Base-by-base conservation (phyloP, 2,329 filamentous ascomycete species). In the Ophiostoma novo-ulmi region DNA sequence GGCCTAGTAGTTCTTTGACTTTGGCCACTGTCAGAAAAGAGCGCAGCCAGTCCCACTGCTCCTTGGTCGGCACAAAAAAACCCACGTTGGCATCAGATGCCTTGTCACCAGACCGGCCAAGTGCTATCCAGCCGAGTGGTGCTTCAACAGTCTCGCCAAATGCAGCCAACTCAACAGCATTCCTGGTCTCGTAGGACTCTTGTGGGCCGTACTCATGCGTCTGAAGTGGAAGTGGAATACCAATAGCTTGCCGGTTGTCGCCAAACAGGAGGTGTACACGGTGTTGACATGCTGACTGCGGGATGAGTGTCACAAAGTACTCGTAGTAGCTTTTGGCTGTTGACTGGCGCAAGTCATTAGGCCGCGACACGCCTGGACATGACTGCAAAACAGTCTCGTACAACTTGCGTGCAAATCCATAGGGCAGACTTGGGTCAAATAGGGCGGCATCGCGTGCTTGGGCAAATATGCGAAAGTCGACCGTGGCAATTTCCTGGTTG, bases 321-420 rank as follows among this genome's bases (percentile, higher is more conserved):
- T 58, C 22, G n/a, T 26, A 22, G 22, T 58, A 58, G n/a, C n/a
- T 22, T 22, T 58, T 58, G n/a, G 52, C n/a, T 26, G n/a, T 26
- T 11, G 22, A 58, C n/a, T 22, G n/a, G n/a, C 52, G n/a, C 52
- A 22, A 26, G 52, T 58, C 52, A 26, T 78, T 73, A 5, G 71
- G 68, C n/a, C 71, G 64, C 5, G 71, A 71, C 2, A 72, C 70
- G 39, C 71, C 71, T 26, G 71, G 71, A 63, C 71, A 72, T 38
- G 71, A 72, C 55, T 72, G 71, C 64, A 73, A 48, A 10, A 73
- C 70, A 6, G 72, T 70, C 67, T 73, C 72, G 58, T 73, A 73
- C 26, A 73, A 69, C 69, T 72, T 72, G 22, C 71, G 70, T 17
- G 70, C 64, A 20, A 72, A 72, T 1, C 71, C 71, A 41, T 72